phyloP scores from a whole-genome alignment of 345 rosid genomes.

The Eucalyptus regnans region DNA sequence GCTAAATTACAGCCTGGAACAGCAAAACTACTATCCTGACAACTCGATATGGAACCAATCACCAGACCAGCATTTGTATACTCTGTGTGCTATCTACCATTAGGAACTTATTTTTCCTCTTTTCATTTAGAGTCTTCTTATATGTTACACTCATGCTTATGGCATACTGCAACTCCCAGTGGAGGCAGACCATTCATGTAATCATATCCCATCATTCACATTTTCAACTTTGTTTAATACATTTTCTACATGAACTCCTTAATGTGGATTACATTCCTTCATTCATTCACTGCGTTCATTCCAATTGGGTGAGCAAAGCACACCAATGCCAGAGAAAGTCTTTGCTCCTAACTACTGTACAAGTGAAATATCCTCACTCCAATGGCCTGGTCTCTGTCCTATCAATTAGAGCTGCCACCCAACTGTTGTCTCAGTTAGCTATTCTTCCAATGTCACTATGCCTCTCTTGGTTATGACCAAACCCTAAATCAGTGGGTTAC shows the following conservation, averaged over 20 bases:
- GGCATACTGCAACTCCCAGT: background rate
- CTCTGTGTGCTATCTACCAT: background rate
- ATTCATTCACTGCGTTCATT: background rate
- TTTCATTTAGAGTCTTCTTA: background rate
- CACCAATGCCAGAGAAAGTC: background rate
- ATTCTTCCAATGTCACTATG: background rate
- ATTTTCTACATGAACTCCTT: background rate
- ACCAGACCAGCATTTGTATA: background rate
- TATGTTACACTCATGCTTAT: background rate
- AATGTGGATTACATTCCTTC: background rate
- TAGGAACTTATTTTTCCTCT: background rate
- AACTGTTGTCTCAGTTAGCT: background rate
- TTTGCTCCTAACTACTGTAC: background rate
- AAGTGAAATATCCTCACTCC: background rate
- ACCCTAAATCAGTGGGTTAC: background rate
- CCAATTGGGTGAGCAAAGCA: background rate
- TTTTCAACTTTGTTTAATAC: background rate
- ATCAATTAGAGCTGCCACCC: background rate
- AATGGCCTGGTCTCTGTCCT: background rate
- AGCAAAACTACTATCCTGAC: background rate
- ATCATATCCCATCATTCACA: background rate
- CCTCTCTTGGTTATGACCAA: background rate
- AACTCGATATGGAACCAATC: background rate
- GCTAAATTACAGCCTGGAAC: background rate
- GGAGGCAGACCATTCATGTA: background rate